A percentile compares a stretch with the other conserved stretches of the same genome.
Conservation (phyloP, 2,329 filamentous ascomycete genomes). For the Alternaria gansuensis region DNA sequence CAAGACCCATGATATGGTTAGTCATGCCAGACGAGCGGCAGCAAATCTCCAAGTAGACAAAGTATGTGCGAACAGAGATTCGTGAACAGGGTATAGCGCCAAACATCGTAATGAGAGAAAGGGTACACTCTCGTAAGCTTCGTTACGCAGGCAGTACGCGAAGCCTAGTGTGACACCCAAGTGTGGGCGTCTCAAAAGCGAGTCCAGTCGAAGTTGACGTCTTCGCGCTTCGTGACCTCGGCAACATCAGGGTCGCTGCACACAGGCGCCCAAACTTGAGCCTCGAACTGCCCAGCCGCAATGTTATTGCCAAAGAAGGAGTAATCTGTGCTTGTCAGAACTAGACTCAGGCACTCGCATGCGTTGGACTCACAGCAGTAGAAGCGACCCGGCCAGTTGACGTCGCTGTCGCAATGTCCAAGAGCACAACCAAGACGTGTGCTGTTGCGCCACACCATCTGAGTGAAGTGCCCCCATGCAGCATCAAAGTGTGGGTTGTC, state of each 20-base stretch:
- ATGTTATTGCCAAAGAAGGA: slow-evolving; percentile 47
- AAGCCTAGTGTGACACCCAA: slow-evolving; percentile 1
- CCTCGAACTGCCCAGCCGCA: slow-evolving; percentile 38
- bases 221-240: slow-evolving; percentile 28
- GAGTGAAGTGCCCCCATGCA: slow-evolving; percentile 52
- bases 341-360: accelerated
- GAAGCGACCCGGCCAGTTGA: slow-evolving; percentile 43
- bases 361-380: slow-evolving; percentile 47
- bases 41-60: not conserved
- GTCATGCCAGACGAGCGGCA: slow-evolving; percentile 1
- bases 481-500: slow-evolving; percentile 40
- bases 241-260: slow-evolving; percentile 36
- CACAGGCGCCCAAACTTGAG: slow-evolving; percentile 46
- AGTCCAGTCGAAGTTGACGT: slow-evolving; percentile 32
- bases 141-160: slow-evolving; percentile 12
- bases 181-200: slow-evolving; percentile 4
- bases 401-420: slow-evolving; percentile 36
- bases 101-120: not conserved
- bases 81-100: slow-evolving; percentile 2
- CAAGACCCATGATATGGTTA: not conserved
- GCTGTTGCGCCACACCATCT: slow-evolving; percentile 53
- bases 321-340: slow-evolving; percentile 42
- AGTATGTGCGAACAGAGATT: not conserved
- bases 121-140: not conserved
- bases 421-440: slow-evolving; percentile 50